Percentiles rank a stretch among this genome's conserved stretches.
Conservation (phyloP, 1,139 yeast genomes). For the Protomyces gravidus region DNA sequence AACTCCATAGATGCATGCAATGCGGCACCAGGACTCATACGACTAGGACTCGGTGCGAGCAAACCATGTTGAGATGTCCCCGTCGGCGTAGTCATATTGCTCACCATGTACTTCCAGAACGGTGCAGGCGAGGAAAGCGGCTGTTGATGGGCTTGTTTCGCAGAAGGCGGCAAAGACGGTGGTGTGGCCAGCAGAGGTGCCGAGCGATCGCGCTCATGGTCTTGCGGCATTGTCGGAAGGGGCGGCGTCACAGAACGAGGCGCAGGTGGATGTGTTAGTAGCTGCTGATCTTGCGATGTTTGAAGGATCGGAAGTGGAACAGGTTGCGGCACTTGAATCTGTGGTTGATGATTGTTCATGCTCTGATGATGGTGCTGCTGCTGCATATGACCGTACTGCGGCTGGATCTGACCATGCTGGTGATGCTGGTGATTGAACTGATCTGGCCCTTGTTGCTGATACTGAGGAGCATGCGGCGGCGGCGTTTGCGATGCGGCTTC, state of each 20-base stretch:
- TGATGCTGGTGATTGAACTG: background rate
- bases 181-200: conserved; percentile 19
- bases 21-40: background rate
- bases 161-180: conserved; percentile 16
- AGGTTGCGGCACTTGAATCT: background rate
- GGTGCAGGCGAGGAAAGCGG: conserved; percentile 43
- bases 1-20: background rate
- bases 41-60: background rate
- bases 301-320: background rate
- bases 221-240: background rate
- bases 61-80: conserved; percentile 6
- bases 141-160: conserved; percentile 15
- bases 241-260: background rate
- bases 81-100: conserved; percentile 27
- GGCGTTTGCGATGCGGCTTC: background rate
- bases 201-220: background rate
- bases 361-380: background rate
- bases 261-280: background rate
- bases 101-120: conserved; percentile 44
- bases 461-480: background rate
- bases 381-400: background rate
- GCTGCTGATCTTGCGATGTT: background rate
- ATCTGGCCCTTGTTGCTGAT: background rate
- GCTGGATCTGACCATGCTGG: background rate
- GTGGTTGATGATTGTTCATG: background rate